Evolutionary conservation across 192 early-diverging fungal genomes (phyloP).

Genomic region (Coemansia javaensis): DNA sequence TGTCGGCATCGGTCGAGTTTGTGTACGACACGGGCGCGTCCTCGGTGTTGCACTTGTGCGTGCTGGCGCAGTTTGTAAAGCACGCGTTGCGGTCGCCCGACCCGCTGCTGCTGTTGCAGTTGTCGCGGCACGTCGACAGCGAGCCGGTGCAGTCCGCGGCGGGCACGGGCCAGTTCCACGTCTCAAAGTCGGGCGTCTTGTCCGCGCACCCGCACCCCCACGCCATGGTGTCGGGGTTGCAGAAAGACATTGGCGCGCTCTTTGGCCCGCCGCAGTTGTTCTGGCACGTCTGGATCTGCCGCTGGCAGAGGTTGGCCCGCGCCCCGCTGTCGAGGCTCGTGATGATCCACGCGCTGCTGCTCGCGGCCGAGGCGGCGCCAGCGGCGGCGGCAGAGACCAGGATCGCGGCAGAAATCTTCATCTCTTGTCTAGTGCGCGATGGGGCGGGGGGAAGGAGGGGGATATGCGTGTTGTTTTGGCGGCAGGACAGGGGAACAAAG

Average conservation of each 20-base stretch:
- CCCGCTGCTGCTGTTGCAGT: constrained; percentile 30
- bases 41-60: constrained; percentile 47
- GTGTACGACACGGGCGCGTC: constrained; percentile 49
- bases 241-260: constrained; percentile 50
- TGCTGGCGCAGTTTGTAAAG: constrained; percentile 26
- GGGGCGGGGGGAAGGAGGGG: too few relatives aligned
- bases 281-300: constrained; percentile 44
- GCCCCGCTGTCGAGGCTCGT: constrained; percentile 21
- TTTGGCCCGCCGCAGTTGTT: constrained; percentile 48
- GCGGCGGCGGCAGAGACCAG: constrained; percentile 19
- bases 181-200: constrained; percentile 42
- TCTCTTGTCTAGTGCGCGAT: too few relatives aligned
- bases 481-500: too few relatives aligned
- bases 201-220: constrained; percentile 53
- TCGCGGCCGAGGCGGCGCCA: constrained; percentile 11
- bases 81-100: constrained; percentile 24
- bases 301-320: constrained; percentile 39
- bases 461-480: too few relatives aligned
- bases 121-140: constrained; percentile 19
- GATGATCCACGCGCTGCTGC: constrained; percentile 34
- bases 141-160: constrained; percentile 46
- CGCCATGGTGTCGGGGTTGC: constrained; percentile 52
- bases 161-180: constrained; percentile 50
- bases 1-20: constrained; percentile 7
- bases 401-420: constrained; percentile 26